Conservation (phyloP, 805 yeast species). For the Saccharomyces jurei region DNA sequence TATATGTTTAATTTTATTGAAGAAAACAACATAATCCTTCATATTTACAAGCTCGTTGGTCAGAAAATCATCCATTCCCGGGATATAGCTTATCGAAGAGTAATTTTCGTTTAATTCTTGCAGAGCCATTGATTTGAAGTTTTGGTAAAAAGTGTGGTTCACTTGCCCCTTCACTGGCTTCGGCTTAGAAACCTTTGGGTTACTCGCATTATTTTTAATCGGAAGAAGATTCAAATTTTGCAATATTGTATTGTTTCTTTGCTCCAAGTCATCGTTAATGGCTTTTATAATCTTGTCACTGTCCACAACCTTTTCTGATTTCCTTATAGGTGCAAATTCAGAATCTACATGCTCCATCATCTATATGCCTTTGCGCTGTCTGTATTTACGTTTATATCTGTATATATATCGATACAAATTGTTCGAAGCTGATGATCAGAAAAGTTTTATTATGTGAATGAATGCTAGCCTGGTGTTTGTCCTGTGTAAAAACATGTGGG, state of each 20-base stretch:
- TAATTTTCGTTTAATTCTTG: background rate
- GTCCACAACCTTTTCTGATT: constrained; percentile 15
- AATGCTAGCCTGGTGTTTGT: background rate
- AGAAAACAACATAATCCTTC: background rate
- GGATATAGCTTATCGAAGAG: background rate
- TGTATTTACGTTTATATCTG: background rate
- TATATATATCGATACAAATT: background rate
- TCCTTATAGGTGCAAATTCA: constrained; percentile 26
- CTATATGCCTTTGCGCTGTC: background rate
- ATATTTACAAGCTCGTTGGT: background rate
- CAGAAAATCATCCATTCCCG: background rate
- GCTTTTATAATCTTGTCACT: constrained; percentile 21
- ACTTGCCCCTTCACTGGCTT: background rate
- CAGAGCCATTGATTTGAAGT: background rate
- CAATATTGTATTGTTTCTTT: constrained; percentile 14
- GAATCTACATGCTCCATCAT: constrained; percentile 15
- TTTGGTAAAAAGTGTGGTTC: background rate
- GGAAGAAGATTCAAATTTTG: constrained; percentile 4
- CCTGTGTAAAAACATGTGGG: background rate
- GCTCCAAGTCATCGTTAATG: constrained; percentile 18
- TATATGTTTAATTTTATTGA: background rate
- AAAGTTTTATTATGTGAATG: background rate
- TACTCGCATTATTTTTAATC: background rate
- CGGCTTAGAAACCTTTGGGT: background rate
- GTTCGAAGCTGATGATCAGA: background rate